Evolutionary conservation across 2,329 filamentous ascomycete species (phyloP).

Genomic region (Thelonectria olida): DNA sequence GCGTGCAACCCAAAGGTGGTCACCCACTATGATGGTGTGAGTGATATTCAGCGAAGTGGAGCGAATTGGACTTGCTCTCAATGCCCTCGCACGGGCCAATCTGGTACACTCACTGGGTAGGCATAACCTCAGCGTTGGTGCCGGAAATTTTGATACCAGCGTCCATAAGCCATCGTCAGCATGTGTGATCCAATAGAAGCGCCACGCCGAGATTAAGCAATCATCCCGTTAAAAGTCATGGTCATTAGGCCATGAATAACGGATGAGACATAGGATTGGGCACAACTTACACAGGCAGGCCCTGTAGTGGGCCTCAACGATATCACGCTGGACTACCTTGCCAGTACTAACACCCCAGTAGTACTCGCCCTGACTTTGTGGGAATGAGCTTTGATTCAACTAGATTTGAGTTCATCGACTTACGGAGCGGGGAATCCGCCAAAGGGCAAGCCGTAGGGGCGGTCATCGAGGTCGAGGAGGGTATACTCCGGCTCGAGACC

Average conservation of each 20-base stretch:
- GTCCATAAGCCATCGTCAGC: conserved; percentile 50
- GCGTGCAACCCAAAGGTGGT: conserved; percentile 90
- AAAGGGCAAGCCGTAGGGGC: conserved; percentile 79
- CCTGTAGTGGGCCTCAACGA: conserved; percentile 77
- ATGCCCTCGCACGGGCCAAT: conserved; percentile 91
- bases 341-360: conserved; percentile 94
- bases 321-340: conserved; percentile 97
- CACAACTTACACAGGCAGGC: conserved; percentile 68
- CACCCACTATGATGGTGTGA: conserved; percentile 73
- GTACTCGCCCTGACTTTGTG: conserved; percentile 49
- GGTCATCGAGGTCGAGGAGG: conserved; percentile 77
- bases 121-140: conserved; percentile 99
- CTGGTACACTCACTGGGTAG: conserved; percentile 98
- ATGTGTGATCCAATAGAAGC: too few species aligned
- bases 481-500: conserved; percentile 98
- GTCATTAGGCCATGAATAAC: too few species aligned
- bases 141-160: conserved; percentile 93
- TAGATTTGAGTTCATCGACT: too few species aligned
- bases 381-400: too few species aligned
- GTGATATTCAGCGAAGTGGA: conserved; percentile 7
- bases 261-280: too few species aligned
- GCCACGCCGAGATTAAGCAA: too few species aligned
- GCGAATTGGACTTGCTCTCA: conserved; percentile 65
- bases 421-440: conserved; percentile 86
- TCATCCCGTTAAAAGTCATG: too few species aligned